Percentiles rank a stretch among this genome's conserved stretches.
Evolutionary conservation across 805 yeast species (phyloP).

Genomic region (Kuraishia ogatae): DNA sequence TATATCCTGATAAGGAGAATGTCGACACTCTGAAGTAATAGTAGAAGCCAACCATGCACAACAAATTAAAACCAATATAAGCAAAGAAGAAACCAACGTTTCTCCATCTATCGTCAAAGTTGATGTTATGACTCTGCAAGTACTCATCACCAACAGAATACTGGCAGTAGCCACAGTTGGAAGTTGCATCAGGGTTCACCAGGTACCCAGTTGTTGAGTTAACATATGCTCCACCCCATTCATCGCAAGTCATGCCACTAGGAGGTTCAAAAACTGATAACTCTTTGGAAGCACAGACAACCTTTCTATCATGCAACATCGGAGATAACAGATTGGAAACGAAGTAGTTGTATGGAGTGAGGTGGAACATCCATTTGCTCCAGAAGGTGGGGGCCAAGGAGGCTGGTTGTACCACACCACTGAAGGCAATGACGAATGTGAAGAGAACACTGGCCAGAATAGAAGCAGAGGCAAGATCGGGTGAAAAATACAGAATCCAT

Average conservation of each 20-base stretch:
- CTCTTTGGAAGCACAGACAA: slow-evolving; percentile 41
- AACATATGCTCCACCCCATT: slow-evolving; percentile 39
- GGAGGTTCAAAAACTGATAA: slow-evolving; percentile 45
- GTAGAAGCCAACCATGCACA: slow-evolving; percentile 29
- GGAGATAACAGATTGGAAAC: slow-evolving; percentile 40
- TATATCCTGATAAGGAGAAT: neutral
- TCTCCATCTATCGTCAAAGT: slow-evolving; percentile 51
- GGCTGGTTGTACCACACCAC: slow-evolving; percentile 60
- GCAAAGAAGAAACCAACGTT: slow-evolving; percentile 55
- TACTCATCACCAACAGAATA: slow-evolving; percentile 38
- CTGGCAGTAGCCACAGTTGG: slow-evolving; percentile 41
- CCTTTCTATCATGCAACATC: slow-evolving; percentile 40
- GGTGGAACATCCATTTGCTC: slow-evolving; percentile 70
- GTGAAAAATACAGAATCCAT: slow-evolving; percentile 48
- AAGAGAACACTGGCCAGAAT: slow-evolving; percentile 47
- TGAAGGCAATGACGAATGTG: slow-evolving; percentile 52
- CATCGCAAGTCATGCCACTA: slow-evolving; percentile 53
- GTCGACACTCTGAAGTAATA: slow-evolving; percentile 24
- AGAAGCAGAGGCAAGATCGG: slow-evolving; percentile 60
- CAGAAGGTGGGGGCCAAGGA: slow-evolving; percentile 68
- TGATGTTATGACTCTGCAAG: slow-evolving; percentile 31
- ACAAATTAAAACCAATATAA: slow-evolving; percentile 43
- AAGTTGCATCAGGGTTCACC: slow-evolving; percentile 37
- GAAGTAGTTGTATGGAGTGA: slow-evolving; percentile 66
- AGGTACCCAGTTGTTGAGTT: slow-evolving; percentile 44